Conservation (phyloP, 129 eudicot species). For the Pulicaria dysenterica region DNA sequence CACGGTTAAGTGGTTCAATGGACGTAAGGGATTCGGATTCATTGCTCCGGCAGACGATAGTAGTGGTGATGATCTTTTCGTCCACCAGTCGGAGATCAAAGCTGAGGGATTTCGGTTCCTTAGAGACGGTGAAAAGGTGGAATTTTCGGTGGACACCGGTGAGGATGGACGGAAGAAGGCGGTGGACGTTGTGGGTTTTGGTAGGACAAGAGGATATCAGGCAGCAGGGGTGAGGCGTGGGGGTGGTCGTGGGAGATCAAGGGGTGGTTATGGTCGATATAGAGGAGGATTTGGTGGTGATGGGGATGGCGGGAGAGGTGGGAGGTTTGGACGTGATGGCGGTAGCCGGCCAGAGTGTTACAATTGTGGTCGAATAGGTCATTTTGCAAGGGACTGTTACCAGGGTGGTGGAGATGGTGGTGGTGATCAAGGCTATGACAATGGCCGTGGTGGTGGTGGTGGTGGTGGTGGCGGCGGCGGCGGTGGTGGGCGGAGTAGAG, state of each 20-base stretch:
- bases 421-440: constrained; percentile 23
- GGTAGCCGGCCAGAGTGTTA: constrained; percentile 26
- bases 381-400: constrained; percentile 41
- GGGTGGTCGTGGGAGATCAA: constrained; percentile 30
- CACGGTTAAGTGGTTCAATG: constrained; percentile 46
- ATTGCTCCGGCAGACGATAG: constrained; percentile 32
- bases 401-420: constrained; percentile 4
- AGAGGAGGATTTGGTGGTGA: constrained; percentile 28
- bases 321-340: constrained; percentile 24
- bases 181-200: constrained; percentile 37
- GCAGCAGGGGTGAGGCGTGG: constrained; percentile 21
- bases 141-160: constrained; percentile 29
- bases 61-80: constrained; percentile 32
- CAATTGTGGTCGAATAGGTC: constrained; percentile 40
- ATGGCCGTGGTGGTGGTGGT: constrained; percentile 22
- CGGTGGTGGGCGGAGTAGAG: constrained; percentile 16
- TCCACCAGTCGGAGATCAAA: constrained; percentile 46
- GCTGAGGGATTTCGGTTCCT: constrained; percentile 45
- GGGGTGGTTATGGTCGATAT: constrained; percentile 30
- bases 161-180: constrained; percentile 43
- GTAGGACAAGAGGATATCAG: constrained; percentile 24
- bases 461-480: background rate
- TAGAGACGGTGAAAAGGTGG: constrained; percentile 43
- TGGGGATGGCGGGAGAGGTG: constrained; percentile 4
- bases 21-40: constrained; percentile 48